These are phyloP conservation scores for Neofusicoccum laricinum DNA, from an alignment of 2,329 filamentous ascomycete genomes.

Conservation along the genomic window DNA sequence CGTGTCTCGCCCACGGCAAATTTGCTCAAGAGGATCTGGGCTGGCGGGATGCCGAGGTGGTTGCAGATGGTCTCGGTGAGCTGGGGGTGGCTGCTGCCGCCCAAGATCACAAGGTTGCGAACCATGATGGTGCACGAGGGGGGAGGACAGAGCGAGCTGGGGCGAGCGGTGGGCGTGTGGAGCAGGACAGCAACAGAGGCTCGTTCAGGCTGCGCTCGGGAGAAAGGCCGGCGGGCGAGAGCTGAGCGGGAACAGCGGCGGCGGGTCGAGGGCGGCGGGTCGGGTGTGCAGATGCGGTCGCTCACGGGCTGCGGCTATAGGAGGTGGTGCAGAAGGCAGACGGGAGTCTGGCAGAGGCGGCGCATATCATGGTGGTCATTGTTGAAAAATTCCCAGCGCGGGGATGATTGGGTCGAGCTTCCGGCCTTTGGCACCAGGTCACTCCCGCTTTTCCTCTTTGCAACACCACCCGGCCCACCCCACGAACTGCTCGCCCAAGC, in stretches of 20 bases:
- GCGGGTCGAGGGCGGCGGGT: neutral
- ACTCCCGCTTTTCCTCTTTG: neutral
- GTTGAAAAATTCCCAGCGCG: conserved; percentile 8
- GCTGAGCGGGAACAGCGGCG: neutral
- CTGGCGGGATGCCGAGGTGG: conserved; percentile 80
- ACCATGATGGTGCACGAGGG: conserved; percentile 61
- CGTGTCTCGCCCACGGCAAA: conserved; percentile 94
- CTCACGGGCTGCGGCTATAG: neutral
- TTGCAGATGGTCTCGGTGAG: conserved; percentile 85
- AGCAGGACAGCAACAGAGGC: neutral
- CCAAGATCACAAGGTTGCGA: conserved; percentile 89
- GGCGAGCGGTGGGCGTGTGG: neutral
- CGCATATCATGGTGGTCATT: conserved; percentile 2
- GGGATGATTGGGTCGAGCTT: conserved; percentile 12
- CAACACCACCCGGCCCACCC: neutral
- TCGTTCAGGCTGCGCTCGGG: conserved; percentile 13
- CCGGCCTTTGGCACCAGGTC: neutral
- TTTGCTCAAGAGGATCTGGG: conserved; percentile 80
- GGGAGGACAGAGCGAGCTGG: neutral
- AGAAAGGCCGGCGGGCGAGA: conserved; percentile 13
- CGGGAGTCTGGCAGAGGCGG: neutral
- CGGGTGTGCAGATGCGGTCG: neutral
- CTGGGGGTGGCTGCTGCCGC: conserved; percentile 87
- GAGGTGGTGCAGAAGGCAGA: neutral
- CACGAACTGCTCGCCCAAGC: neutral